Conservation (phyloP, 2,329 filamentous ascomycete genomes). For the Aspergillus tanneri region DNA sequence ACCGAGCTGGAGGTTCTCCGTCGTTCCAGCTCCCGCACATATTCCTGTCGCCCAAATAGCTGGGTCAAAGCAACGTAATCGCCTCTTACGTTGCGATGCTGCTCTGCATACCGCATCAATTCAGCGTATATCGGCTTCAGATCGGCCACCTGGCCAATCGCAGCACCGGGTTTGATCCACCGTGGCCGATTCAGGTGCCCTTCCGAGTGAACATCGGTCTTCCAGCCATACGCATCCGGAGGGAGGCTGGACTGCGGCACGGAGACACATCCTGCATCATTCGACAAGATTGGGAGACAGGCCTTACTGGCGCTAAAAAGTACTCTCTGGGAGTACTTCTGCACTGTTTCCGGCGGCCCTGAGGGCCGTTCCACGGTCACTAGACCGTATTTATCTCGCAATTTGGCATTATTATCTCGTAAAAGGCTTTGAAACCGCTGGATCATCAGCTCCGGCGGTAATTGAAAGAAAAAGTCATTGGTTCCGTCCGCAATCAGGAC, state of each 20-base stretch:
- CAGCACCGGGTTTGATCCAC: constrained; percentile 50
- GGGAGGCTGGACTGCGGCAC: constrained; percentile 54
- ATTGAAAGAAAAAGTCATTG: constrained; percentile 64
- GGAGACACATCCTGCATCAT: constrained; percentile 53
- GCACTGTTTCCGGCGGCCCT: constrained; percentile 27
- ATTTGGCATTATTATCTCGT: constrained; percentile 53
- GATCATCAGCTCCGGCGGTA: constrained; percentile 63
- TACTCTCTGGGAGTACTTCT: constrained; percentile 53
- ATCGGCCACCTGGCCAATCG: constrained; percentile 54
- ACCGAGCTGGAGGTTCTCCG: constrained; percentile 33
- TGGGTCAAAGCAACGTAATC: constrained; percentile 53
- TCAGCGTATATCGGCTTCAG: constrained; percentile 48
- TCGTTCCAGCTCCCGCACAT: constrained; percentile 46
- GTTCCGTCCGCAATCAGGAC: constrained; percentile 61
- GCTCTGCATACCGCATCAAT: constrained; percentile 40
- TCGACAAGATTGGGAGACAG: constrained; percentile 46
- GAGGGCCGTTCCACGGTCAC: constrained; percentile 23
- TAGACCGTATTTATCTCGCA: constrained; percentile 52
- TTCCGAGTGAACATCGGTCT: constrained; percentile 42
- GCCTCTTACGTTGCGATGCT: constrained; percentile 30
- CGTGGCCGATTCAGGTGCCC: constrained; percentile 45
- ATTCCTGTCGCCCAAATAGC: constrained; percentile 56
- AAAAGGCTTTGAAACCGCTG: constrained; percentile 59
- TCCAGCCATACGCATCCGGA: constrained; percentile 48
- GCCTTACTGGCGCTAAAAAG: constrained; percentile 57